phyloP scores from a whole-genome alignment of 257 asterid species.

The Anisodus acutangulus region DNA sequence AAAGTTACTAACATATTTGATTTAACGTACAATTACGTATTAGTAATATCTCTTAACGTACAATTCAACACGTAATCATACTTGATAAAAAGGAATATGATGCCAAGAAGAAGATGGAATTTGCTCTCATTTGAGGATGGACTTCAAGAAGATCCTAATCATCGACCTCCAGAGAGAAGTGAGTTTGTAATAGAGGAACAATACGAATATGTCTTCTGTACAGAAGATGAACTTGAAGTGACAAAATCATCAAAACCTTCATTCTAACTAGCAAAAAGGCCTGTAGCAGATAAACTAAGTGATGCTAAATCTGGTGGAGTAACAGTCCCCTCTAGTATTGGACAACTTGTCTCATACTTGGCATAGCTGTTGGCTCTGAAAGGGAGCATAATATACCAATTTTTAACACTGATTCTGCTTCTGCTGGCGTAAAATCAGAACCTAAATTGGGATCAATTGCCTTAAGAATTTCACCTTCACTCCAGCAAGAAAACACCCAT shows the following conservation, averaged over 20 bases:
- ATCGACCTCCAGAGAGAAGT: conserved; percentile 35
- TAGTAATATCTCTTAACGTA: background rate
- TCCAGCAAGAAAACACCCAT: conserved; percentile 53
- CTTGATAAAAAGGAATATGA: background rate
- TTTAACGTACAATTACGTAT: background rate
- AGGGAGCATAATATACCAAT: conserved; percentile 57
- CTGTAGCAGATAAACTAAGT: conserved; percentile 18
- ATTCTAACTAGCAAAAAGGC: background rate
- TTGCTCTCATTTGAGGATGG: background rate
- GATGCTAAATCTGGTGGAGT: conserved; percentile 30
- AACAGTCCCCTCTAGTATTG: conserved; percentile 44
- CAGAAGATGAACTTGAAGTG: background rate
- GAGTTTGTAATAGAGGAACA: conserved; percentile 24
- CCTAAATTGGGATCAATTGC: conserved; percentile 53
- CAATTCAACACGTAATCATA: background rate
- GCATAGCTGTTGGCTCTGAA: conserved; percentile 44
- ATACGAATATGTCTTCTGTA: background rate
- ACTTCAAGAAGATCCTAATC: background rate
- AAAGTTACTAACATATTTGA: background rate
- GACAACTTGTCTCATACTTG: conserved; percentile 60
- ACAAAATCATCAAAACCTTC: conserved; percentile 21
- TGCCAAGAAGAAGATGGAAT: background rate
- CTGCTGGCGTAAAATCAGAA: conserved; percentile 35
- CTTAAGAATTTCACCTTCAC: conserved; percentile 47
- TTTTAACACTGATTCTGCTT: conserved; percentile 56